These are phyloP conservation scores for Fragaria nilgerrensis DNA, from an alignment of 306 rosid species.

Conservation along the genomic window DNA sequence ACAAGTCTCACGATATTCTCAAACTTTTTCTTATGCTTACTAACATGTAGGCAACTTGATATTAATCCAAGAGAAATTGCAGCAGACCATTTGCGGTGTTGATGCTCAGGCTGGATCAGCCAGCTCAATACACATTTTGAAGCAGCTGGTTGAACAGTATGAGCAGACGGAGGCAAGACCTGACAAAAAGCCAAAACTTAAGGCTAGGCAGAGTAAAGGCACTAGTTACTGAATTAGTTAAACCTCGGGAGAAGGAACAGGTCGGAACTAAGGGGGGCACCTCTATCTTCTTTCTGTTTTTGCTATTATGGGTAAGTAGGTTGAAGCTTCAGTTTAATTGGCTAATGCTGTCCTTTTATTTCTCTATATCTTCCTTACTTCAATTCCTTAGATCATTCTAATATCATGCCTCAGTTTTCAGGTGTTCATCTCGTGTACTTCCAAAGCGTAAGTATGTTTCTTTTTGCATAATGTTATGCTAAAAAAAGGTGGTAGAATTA, in stretches of 20 bases:
- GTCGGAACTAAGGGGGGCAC: not conserved
- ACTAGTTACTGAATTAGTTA: not conserved
- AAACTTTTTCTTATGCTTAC: slow-evolving; percentile 81
- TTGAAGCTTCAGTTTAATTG: slow-evolving; percentile 3
- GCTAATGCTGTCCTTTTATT: not conserved
- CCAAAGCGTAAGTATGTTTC: not conserved
- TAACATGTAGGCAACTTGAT: slow-evolving; percentile 80
- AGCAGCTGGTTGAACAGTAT: slow-evolving; percentile 81
- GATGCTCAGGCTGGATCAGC: slow-evolving; percentile 88
- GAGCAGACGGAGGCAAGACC: slow-evolving; percentile 87
- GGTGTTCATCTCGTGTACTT: not conserved
- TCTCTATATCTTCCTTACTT: not conserved
- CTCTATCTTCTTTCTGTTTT: not conserved
- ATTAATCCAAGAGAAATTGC: slow-evolving; percentile 87
- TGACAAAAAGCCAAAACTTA: slow-evolving; percentile 32
- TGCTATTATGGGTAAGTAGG: not conserved
- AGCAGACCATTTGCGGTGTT: slow-evolving; percentile 84
- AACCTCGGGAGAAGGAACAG: not conserved
- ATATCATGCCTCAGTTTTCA: not conserved
- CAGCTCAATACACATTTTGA: slow-evolving; percentile 67
- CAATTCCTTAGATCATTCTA: not conserved
- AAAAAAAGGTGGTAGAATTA: not conserved
- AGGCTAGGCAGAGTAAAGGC: not conserved
- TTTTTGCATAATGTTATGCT: not conserved
- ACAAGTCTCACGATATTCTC: slow-evolving; percentile 68